Evolutionary conservation across 768 basidiomycete genomes (phyloP).

Genomic region (Hysterangium stoloniferum): DNA sequence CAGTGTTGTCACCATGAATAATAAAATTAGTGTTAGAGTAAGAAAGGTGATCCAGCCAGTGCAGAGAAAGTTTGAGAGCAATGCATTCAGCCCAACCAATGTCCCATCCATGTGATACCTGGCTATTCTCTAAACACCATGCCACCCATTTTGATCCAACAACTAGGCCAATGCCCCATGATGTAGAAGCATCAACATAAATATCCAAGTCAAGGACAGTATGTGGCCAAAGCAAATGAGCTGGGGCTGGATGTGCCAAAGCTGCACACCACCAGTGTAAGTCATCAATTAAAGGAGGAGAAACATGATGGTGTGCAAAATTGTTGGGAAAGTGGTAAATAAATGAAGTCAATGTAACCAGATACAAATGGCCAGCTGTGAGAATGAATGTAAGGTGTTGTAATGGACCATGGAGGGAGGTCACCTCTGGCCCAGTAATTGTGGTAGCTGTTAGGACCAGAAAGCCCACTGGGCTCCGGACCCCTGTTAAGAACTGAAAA

Average conservation of each 20-base stretch:
- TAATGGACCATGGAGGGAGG: slow-evolving; percentile 14
- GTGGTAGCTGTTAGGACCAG: no score
- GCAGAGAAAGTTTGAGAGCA: not conserved
- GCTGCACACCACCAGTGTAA: not conserved
- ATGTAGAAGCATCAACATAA: not conserved
- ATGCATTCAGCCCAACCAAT: slow-evolving; percentile 13
- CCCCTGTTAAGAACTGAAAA: no score
- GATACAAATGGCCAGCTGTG: slow-evolving; percentile 22
- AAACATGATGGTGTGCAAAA: not conserved
- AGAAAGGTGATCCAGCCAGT: not conserved
- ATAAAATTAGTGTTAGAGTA: not conserved
- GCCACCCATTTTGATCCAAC: slow-evolving; percentile 4
- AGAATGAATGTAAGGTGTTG: slow-evolving; percentile 29
- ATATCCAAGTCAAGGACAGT: not conserved
- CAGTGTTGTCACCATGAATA: slow-evolving; percentile 13
- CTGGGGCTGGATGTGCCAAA: not conserved
- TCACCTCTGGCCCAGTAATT: no score
- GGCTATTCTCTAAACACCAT: slow-evolving; percentile 1
- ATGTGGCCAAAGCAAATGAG: not conserved
- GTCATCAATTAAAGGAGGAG: not conserved
- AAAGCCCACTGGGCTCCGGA: no score
- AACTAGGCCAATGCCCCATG: slow-evolving; percentile 5
- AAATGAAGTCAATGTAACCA: slow-evolving; percentile 26
- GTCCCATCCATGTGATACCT: slow-evolving; percentile 4
- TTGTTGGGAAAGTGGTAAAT: slow-evolving; percentile 17